Conservation (phyloP, 345 rosid genomes). For the Arabidopsis arenosa region DNA sequence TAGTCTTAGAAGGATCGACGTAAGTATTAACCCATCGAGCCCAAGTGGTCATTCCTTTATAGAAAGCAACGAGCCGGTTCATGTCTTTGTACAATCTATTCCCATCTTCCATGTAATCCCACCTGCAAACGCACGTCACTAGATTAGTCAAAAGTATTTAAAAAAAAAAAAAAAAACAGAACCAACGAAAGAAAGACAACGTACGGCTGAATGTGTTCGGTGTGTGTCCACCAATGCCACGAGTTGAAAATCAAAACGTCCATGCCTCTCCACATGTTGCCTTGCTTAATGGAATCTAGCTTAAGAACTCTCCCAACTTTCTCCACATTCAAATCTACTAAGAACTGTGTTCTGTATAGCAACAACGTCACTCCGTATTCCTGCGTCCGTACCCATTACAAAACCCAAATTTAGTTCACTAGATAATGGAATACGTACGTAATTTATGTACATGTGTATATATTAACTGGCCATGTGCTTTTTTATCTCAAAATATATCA, state of each 20-base stretch:
- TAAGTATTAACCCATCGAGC: conserved; percentile 82
- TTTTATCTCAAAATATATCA: neutral
- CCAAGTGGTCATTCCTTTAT: conserved; percentile 92
- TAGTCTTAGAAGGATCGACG: conserved; percentile 72
- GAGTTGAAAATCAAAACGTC: conserved; percentile 85
- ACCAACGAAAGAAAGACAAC: neutral
- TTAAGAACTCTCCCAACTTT: conserved; percentile 63
- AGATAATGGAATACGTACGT: neutral
- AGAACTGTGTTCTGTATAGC: conserved; percentile 63
- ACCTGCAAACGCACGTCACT: conserved; percentile 50
- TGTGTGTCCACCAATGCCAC: conserved; percentile 98
- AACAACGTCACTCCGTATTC: conserved; percentile 64
- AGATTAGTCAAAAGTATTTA: neutral
- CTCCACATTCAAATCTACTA: conserved; percentile 65
- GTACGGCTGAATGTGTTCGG: conserved; percentile 73
- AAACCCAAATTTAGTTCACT: conserved; percentile 7
- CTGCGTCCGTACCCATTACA: conserved; percentile 45
- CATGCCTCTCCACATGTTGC: conserved; percentile 81
- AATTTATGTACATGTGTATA: neutral
- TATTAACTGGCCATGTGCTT: neutral
- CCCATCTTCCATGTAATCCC: conserved; percentile 77
- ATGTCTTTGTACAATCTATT: conserved; percentile 68
- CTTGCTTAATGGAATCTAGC: conserved; percentile 70
- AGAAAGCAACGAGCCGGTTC: conserved; percentile 80
- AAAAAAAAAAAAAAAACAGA: conserved; percentile 11